phyloP scores from a whole-genome alignment of 2,329 filamentous ascomycete genomes.

The Ophiognomonia clavigignenti-juglandacearum region DNA sequence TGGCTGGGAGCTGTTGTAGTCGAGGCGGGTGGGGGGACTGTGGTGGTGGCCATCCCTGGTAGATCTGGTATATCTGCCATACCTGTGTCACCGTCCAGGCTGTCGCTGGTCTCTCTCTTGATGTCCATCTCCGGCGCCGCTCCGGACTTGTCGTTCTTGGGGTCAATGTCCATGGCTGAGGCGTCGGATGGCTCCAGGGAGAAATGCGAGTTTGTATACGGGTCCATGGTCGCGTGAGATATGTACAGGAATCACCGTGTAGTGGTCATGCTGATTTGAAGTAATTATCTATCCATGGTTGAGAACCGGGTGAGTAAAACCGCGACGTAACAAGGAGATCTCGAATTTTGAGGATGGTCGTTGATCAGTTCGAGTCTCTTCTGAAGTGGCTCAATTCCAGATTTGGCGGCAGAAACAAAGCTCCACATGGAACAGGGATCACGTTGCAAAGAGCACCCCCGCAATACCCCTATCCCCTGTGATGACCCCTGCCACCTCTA shows the following conservation, averaged over 20 bases:
- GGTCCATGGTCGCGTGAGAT: neutral
- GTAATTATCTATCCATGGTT: neutral
- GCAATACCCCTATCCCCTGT: too few species aligned
- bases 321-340: neutral
- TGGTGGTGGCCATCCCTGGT: neutral
- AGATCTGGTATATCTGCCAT: slow-evolving; percentile 15
- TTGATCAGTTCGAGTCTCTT: too few species aligned
- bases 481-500: too few species aligned
- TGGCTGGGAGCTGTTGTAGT: neutral
- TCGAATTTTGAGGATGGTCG: neutral
- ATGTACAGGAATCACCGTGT: neutral
- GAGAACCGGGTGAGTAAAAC: neutral
- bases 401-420: neutral
- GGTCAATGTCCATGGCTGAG: slow-evolving; percentile 10
- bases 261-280: neutral
- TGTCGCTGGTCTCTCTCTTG: slow-evolving; percentile 13
- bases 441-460: too few species aligned
- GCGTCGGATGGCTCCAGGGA: slow-evolving; percentile 4
- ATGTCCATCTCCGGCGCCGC: slow-evolving; percentile 1
- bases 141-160: slow-evolving; percentile 1
- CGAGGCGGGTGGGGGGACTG: neutral
- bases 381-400: neutral
- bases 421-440: neutral
- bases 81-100: slow-evolving; percentile 7
- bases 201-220: slow-evolving; percentile 14